Conservation (phyloP, 2,329 filamentous ascomycete species). For the Trichoderma gracile region DNA sequence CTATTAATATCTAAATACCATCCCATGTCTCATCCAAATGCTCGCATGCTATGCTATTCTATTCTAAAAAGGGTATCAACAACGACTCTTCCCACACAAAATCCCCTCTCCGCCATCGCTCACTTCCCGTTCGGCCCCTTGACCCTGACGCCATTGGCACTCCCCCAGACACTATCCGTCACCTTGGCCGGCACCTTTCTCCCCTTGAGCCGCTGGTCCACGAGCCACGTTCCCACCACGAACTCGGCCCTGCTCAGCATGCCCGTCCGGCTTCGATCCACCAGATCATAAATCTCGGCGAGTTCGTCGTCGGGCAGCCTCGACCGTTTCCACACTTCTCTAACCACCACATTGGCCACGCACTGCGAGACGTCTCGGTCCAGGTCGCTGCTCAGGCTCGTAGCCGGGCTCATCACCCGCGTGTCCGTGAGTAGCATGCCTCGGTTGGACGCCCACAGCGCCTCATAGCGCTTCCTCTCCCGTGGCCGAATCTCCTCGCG, state of each 20-base stretch:
- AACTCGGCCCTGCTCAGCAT: constrained; percentile 69
- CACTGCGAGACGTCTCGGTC: constrained; percentile 45
- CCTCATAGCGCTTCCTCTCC: constrained; percentile 80
- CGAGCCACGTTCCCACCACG: constrained; percentile 79
- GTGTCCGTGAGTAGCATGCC: constrained; percentile 51
- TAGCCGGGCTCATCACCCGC: constrained; percentile 23
- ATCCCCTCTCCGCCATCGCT: constrained; percentile 12
- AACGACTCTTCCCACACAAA: background rate
- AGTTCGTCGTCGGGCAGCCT: constrained; percentile 68
- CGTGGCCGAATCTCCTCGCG: constrained; percentile 69
- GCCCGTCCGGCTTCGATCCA: constrained; percentile 59
- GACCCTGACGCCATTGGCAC: constrained; percentile 54
- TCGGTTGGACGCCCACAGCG: constrained; percentile 80
- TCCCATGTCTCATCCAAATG: background rate
- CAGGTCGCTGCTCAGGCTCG: constrained; percentile 28
- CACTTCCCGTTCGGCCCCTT: constrained; percentile 36
- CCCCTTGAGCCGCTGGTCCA: constrained; percentile 78
- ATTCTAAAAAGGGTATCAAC: constrained; percentile 1
- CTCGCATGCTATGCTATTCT: background rate
- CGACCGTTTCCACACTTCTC: constrained; percentile 74
- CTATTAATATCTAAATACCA: background rate
- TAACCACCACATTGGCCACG: constrained; percentile 67
- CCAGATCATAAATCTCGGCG: constrained; percentile 75
- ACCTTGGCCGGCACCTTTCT: constrained; percentile 73
- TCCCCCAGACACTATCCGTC: constrained; percentile 73